These are phyloP conservation scores for Pochonia chlamydosporia DNA, from an alignment of 2,329 filamentous ascomycete genomes.

Conservation along the genomic window DNA sequence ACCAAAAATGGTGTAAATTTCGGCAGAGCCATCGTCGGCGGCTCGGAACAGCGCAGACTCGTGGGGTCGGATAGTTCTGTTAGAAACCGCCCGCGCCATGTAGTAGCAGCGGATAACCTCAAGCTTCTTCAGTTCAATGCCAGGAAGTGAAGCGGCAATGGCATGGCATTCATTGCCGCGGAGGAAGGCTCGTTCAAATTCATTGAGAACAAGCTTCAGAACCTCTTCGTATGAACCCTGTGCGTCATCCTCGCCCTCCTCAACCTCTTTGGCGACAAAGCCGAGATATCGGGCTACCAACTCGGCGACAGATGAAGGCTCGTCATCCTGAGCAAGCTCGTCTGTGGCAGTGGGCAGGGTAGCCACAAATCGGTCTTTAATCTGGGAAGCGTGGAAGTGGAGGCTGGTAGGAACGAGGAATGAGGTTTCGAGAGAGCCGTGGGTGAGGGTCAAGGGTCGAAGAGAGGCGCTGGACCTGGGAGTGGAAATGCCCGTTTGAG, in stretches of 20 bases:
- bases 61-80: conserved; percentile 83
- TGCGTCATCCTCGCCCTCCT: conserved; percentile 84
- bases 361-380: conserved; percentile 84
- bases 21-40: conserved; percentile 74
- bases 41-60: conserved; percentile 90
- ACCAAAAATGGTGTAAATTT: conserved; percentile 90
- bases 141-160: conserved; percentile 75
- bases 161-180: conserved; percentile 95
- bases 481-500: conserved; percentile 94
- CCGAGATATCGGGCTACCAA: conserved; percentile 91
- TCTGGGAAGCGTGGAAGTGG: conserved; percentile 91
- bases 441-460: conserved; percentile 81
- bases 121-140: conserved; percentile 89
- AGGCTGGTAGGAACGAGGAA: conserved; percentile 92
- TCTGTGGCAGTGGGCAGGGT: conserved; percentile 88
- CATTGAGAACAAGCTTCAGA: conserved; percentile 84
- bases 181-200: conserved; percentile 94
- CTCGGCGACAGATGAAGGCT: conserved; percentile 93
- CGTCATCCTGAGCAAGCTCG: conserved; percentile 95
- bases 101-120: conserved; percentile 89
- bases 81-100: conserved; percentile 74
- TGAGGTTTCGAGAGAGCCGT: conserved; percentile 93
- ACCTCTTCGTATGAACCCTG: conserved; percentile 90
- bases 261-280: conserved; percentile 81
- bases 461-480: conserved; percentile 90